Evolutionary conservation across 1,284 basidiomycete species (phyloP).

Genomic region (Termitomyces sp.): DNA sequence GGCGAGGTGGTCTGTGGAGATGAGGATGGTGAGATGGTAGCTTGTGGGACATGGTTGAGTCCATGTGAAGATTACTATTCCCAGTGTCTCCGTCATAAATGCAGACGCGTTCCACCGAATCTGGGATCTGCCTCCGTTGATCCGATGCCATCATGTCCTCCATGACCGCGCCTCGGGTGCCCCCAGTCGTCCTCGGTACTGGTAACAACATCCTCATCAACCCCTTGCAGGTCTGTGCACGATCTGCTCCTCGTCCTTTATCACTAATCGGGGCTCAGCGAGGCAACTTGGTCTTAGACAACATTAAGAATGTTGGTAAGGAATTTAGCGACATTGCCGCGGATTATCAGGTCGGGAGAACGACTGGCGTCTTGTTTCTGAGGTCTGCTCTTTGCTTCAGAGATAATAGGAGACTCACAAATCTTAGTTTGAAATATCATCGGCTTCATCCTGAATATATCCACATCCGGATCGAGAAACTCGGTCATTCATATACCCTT

Average conservation of each 20-base stretch:
- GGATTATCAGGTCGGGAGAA: constrained; percentile 95
- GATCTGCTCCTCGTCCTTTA: no score
- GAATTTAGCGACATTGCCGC: constrained; percentile 93
- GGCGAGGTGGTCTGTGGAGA: background rate
- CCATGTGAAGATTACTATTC: background rate
- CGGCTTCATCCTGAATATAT: constrained; percentile 98
- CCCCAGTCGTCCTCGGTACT: constrained; percentile 61
- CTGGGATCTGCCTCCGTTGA: constrained; percentile 6
- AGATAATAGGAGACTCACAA: background rate
- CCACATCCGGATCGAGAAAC: constrained; percentile 82
- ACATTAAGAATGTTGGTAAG: constrained; percentile 84
- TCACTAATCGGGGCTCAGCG: constrained; percentile 46
- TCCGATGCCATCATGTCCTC: constrained; percentile 14
- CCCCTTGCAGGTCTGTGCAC: constrained; percentile 37
- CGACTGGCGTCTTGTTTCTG: constrained; percentile 88
- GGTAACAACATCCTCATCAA: constrained; percentile 78
- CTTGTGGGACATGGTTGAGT: constrained; percentile 10
- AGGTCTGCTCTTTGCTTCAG: constrained; percentile 48
- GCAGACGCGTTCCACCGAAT: background rate
- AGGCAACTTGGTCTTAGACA: constrained; percentile 83
- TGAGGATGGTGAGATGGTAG: constrained; percentile 5
- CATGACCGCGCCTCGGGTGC: constrained; percentile 22
- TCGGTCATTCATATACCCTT: constrained; percentile 78
- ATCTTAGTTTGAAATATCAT: constrained; percentile 82
- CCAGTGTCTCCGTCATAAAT: background rate